Percentiles rank a stretch among this genome's conserved stretches.
phyloP scores from a whole-genome alignment of 805 yeast genomes.

The Sporopachydermia lactativora region DNA sequence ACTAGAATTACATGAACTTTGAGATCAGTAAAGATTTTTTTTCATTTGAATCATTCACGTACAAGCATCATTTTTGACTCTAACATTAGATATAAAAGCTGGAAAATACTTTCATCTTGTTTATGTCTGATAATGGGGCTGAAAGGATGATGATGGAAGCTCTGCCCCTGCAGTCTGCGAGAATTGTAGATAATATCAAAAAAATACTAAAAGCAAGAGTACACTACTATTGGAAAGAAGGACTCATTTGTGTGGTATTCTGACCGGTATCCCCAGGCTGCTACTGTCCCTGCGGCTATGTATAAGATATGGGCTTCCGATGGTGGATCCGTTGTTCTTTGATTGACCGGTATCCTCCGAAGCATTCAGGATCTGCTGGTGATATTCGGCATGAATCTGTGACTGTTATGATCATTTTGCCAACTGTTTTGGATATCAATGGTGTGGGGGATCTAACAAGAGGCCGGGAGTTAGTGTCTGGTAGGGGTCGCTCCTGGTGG shows the following conservation, averaged over 20 bases:
- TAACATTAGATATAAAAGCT: conserved; percentile 28
- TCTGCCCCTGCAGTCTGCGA: conserved; percentile 27
- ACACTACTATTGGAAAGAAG: conserved; percentile 32
- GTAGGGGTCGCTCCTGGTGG: conserved; percentile 34
- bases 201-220: conserved; percentile 27
- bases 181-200: conserved; percentile 14
- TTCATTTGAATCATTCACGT: too few species aligned
- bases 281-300: conserved; percentile 41
- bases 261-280: conserved; percentile 50
- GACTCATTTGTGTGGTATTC: conserved; percentile 38
- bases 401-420: conserved; percentile 47
- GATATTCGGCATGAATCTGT: conserved; percentile 24
- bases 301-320: conserved; percentile 45
- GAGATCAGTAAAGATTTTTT: too few species aligned
- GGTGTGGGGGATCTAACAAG: conserved; percentile 25
- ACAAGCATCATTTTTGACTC: too few species aligned
- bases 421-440: conserved; percentile 38
- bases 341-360: conserved; percentile 30
- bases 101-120: conserved; percentile 41
- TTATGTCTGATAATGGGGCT: conserved; percentile 54
- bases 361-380: conserved; percentile 17
- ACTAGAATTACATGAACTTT: too few species aligned
- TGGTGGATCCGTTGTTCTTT: conserved; percentile 47
- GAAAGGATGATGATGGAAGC: conserved; percentile 48
- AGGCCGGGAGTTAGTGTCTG: conserved; percentile 29